These are phyloP conservation scores for Penicillium soppii DNA, from an alignment of 495 filamentous ascomycete species.

Conservation along the genomic window DNA sequence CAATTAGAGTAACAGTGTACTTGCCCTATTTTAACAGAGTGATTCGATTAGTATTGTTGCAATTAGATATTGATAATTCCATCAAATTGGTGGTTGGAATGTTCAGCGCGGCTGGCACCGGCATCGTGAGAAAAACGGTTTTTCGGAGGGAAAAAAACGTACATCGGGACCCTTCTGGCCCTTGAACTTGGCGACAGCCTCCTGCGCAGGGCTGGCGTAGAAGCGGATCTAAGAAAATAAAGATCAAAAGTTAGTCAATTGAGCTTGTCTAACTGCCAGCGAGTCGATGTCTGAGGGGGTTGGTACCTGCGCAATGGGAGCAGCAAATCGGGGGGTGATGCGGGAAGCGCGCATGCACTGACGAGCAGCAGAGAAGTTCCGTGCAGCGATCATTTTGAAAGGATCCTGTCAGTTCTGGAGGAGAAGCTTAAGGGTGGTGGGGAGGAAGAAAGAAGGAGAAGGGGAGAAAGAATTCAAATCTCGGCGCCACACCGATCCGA, in stretches of 20 bases:
- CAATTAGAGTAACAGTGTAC: constrained; percentile 93
- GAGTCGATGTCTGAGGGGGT: constrained; percentile 11
- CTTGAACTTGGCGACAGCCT: constrained; percentile 88
- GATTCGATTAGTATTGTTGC: constrained; percentile 14
- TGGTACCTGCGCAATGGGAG: constrained; percentile 53
- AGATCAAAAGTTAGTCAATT: constrained; percentile 27
- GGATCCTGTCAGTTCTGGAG: constrained; percentile 21
- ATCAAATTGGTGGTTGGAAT: constrained; percentile 2
- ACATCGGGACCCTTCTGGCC: constrained; percentile 87
- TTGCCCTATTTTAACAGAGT: constrained; percentile 62
- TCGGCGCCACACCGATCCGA: constrained; percentile 45
- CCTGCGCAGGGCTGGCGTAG: constrained; percentile 56
- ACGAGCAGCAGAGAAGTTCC: constrained; percentile 55
- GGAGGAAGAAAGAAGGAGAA: constrained; percentile 29
- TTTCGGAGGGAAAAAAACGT: constrained; percentile 27
- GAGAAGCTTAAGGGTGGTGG: constrained; percentile 12
- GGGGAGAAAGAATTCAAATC: constrained; percentile 27
- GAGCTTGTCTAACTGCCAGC: constrained; percentile 3
- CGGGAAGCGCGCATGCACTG: constrained; percentile 55
- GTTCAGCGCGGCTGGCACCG: constrained; percentile 22
- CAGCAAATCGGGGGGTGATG: constrained; percentile 46
- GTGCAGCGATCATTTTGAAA: constrained; percentile 58
- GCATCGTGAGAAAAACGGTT: constrained; percentile 21
- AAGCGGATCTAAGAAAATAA: constrained; percentile 36
- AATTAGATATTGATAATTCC: too few species aligned